Conservation (phyloP, 2,329 filamentous ascomycete species). For the Sporothrix pseudoabietina region DNA sequence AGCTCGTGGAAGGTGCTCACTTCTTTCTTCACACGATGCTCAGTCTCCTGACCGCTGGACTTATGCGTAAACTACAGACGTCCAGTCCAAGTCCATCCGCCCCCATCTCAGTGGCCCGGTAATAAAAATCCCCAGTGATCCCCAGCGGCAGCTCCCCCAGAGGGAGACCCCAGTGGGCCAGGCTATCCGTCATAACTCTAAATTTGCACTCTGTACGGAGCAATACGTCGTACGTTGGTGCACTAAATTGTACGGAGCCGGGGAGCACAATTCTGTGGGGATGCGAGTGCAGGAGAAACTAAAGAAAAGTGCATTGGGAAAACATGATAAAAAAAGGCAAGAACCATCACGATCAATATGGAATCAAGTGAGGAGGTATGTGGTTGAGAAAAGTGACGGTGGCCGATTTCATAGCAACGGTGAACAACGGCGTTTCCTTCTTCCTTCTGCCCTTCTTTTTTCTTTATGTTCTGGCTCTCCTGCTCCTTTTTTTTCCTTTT, state of each 20-base stretch:
- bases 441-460: too few relatives aligned
- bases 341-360: not conserved
- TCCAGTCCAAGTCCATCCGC: too few relatives aligned
- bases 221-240: too few relatives aligned
- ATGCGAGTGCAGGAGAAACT: not conserved
- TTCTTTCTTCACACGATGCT: not conserved
- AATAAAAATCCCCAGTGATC: not conserved
- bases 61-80: not conserved
- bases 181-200: conserved; percentile 19
- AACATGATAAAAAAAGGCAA: not conserved
- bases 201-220: not conserved
- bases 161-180: not conserved
- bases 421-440: too few relatives aligned
- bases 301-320: too few relatives aligned
- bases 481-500: not conserved
- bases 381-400: too few relatives aligned
- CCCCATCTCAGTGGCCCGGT: not conserved
- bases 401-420: too few relatives aligned
- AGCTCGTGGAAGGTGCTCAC: not conserved
- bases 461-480: too few relatives aligned
- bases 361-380: not conserved
- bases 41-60: not conserved
- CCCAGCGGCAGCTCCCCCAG: not conserved
- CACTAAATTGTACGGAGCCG: too few relatives aligned
- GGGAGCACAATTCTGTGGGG: conserved; percentile 15